Conservation (phyloP, 192 early-diverging fungal genomes). For the Obelidium mucronatum region DNA sequence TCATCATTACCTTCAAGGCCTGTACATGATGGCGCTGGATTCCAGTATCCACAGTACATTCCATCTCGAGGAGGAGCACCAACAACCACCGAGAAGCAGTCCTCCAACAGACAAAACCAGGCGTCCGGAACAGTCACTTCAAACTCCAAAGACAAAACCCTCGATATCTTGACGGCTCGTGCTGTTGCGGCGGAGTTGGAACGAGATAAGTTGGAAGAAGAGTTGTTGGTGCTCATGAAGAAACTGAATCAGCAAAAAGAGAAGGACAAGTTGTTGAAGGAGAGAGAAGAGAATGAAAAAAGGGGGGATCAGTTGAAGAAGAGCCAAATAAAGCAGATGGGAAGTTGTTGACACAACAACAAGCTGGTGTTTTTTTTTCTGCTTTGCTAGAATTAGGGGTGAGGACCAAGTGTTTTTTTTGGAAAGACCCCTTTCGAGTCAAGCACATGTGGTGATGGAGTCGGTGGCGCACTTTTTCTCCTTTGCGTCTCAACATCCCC, state of each 20-base stretch:
- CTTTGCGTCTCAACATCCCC: too few species aligned
- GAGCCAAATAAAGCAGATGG: too few species aligned
- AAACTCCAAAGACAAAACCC: neutral
- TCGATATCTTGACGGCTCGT: constrained; percentile 14
- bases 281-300: too few species aligned
- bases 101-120: neutral
- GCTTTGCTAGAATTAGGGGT: too few species aligned
- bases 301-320: too few species aligned
- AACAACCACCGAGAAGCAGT: neutral
- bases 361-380: too few species aligned
- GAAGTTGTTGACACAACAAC: too few species aligned
- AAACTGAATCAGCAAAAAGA: neutral
- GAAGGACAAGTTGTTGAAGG: constrained; percentile 6
- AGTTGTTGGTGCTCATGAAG: constrained; percentile 18
- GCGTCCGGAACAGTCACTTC: neutral
- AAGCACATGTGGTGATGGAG: too few species aligned
- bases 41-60: neutral
- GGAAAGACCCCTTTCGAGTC: too few species aligned
- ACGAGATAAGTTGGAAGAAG: constrained; percentile 24
- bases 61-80: neutral
- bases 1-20: neutral
- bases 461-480: too few species aligned
- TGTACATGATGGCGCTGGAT: neutral
- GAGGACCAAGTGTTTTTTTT: too few species aligned
- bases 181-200: constrained; percentile 11